Evolutionary conservation across 371 early-diverging fungal species (phyloP).

Genomic region (Gilbertella persicaria): DNA sequence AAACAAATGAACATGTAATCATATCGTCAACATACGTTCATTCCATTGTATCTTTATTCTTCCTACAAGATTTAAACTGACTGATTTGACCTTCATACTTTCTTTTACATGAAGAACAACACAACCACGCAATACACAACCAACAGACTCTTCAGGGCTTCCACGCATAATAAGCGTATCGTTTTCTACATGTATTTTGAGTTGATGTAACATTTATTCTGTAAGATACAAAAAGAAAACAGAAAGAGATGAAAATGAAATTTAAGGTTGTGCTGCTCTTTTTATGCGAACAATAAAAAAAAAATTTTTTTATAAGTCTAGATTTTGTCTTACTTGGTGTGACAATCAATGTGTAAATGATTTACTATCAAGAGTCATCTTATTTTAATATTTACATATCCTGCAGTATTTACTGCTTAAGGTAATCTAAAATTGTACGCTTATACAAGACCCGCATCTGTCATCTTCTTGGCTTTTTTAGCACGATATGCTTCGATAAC

Average conservation of each 20-base stretch:
- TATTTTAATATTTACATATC: no score
- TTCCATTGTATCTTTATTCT: conserved; percentile 34
- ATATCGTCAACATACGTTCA: conserved; percentile 25
- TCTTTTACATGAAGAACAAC: conserved; percentile 27
- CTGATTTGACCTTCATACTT: conserved; percentile 27
- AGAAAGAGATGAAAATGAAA: neutral
- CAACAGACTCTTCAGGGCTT: conserved; percentile 36
- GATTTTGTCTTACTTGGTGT: no score
- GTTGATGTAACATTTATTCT: conserved; percentile 13
- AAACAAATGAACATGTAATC: neutral
- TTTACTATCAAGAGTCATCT: no score
- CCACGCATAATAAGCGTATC: conserved; percentile 30
- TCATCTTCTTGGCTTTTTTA: conserved; percentile 51
- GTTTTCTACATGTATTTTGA: conserved; percentile 30
- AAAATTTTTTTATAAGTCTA: conserved; percentile 2
- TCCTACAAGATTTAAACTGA: conserved; percentile 29
- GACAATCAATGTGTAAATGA: no score
- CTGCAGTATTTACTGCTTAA: no score
- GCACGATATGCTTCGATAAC: conserved; percentile 49
- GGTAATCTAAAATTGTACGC: no score
- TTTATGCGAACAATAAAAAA: neutral
- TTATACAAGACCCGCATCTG: conserved; percentile 19
- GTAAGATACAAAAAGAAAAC: neutral
- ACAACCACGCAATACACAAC: conserved; percentile 34
- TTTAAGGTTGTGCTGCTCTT: neutral